Evolutionary conservation across 805 yeast species (phyloP), one percentile per base, ranked within the genome.

Genomic region (Wickerhamomyces strasburgensis): DNA sequence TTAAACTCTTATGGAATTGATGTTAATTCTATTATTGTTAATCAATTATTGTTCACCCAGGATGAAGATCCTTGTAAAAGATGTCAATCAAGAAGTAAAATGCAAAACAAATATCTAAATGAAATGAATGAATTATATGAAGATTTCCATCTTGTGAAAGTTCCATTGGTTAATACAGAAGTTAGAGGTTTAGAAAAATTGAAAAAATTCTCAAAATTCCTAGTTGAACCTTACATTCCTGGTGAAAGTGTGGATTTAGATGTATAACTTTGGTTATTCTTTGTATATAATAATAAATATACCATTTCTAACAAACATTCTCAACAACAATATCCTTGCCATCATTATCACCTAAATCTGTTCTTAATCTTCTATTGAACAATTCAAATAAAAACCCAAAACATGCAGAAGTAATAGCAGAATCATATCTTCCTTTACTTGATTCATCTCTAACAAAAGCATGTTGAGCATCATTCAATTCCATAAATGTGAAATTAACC

Each of bases 81-180:
- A 64, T 93, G 98, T 64, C 80, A 74, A 48, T 76, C 96, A 8
- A 82, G 99, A 65, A 78, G 93, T 80, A 82, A 84, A 66, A 88
- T 93, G 95, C 99, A 93, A 65, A 82, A 73, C 62, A 93, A 93
- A 65, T 93, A 93, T 59, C 70, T 89, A 54, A 94, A 84, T 57
- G 98, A 93, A 68, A 90, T 93, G 80, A 85, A 75, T 52, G 99
- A 93, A 61, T 71, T 93, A 42, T 93, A 93, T 57, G 98, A 93
- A 64, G 98, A 93, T 62, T 93, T 90, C 72, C 97, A 94, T 58
- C 71, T 93, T 51, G 93, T 93, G 24, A 88, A 87, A 66, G 84
- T 93, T 80, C 99, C 99, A 3, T 76, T 90, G 58, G 77, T 93
- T 48, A 96, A 96, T 32, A 78, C 84, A 47, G 99, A 93, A 66